Evolutionary conservation across 768 basidiomycete species (phyloP).

Genomic region (Leucocoprinus leucothites): DNA sequence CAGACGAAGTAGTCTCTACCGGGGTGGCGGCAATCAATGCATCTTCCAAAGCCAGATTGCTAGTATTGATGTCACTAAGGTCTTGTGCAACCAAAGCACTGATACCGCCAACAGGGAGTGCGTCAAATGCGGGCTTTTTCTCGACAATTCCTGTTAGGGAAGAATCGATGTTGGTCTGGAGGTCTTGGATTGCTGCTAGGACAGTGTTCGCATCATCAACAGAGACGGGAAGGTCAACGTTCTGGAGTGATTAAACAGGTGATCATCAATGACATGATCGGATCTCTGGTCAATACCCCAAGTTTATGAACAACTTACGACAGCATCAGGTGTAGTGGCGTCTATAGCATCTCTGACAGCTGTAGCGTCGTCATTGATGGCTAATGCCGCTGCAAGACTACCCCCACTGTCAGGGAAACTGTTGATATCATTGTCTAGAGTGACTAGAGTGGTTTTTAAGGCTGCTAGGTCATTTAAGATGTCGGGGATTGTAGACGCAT

Average conservation of each 20-base stretch:
- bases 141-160: not conserved
- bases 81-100: not conserved
- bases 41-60: not conserved
- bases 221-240: not conserved
- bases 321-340: not conserved
- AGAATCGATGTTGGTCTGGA: not conserved
- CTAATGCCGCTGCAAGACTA: not conserved
- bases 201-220: constrained; percentile 2
- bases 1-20: not conserved
- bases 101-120: not conserved
- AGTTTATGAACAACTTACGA: too few species aligned
- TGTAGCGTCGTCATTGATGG: not conserved
- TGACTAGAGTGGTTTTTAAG: not conserved
- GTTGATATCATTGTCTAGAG: not conserved
- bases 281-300: too few species aligned
- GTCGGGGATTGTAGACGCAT: not conserved
- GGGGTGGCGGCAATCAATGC: not conserved
- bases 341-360: not conserved
- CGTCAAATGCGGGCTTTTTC: constrained; percentile 1
- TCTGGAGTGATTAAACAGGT: not conserved
- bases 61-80: not conserved
- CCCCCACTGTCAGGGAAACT: constrained; percentile 1
- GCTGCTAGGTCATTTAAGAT: not conserved
- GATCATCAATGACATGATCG: not conserved
- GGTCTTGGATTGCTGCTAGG: not conserved